Base-by-base conservation (phyloP, 106 monocot species). In the Dendrobium catenatum region DNA sequence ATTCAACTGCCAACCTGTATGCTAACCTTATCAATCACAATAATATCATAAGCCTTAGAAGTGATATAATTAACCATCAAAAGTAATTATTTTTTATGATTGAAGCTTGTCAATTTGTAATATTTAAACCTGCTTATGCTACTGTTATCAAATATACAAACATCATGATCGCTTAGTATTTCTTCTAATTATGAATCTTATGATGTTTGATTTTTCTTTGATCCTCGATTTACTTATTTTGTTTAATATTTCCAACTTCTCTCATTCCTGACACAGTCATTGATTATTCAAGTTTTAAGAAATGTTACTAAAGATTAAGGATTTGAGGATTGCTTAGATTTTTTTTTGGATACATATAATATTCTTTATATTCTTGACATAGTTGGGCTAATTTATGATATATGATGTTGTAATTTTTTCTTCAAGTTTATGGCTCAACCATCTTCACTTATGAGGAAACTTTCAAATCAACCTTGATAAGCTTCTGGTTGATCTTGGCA, bases 401-500 rank as follows among this genome's bases (percentile, higher is more conserved):
- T 37, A 16, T 37, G 20, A 33, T 10, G 2, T 70, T 61, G n/a
- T 61, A 61, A 61, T 16, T 79, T 51, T 24, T 79, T 22, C 19
- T 79, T 37, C 79, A 67, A 33, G 48, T 77, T 54, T 31, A 55
- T n/a, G 43, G 73, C 4, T 59, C 67, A 2, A 55, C 24, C 26
- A 41, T 55, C 48, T 51, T 43, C 19, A 42, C 19, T 19, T 74
- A 42, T 8, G 19, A 26, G 31, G 40, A 43, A 74, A 40, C 6
- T 74, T 74, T 19, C 20, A 42, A 51, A 19, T 74, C 4, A 74
- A 74, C 19, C 15, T 11, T 31, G 33, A 19, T 74, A 42, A 74
- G 2, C 6, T 37, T 70, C 42, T 42, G 6, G 13, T 6, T 76
- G 11, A 2, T 18, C 27, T 58, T 24, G 79, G 55, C 85, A 96